phyloP scores from a whole-genome alignment of 2,329 filamentous ascomycete species.

The Alternaria hordeiaustralica region DNA sequence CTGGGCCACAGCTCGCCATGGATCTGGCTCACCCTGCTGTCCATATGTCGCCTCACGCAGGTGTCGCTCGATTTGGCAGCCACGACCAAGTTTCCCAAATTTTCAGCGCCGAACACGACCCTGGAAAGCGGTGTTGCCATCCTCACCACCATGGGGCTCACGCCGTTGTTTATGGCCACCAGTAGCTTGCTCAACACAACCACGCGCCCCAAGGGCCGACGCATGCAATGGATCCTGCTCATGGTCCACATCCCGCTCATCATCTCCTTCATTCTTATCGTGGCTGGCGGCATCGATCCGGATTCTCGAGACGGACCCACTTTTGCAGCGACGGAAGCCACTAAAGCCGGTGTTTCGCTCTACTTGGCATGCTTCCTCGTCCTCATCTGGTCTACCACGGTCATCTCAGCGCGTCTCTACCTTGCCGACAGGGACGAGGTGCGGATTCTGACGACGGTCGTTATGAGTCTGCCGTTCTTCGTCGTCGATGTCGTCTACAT shows the following conservation, averaged over 20 bases:
- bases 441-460: constrained; percentile 45
- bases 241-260: constrained; percentile 41
- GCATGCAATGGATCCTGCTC: constrained; percentile 48
- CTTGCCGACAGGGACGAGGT: constrained; percentile 41
- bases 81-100: constrained; percentile 34
- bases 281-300: constrained; percentile 45
- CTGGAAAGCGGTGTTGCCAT: constrained; percentile 45
- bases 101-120: constrained; percentile 31
- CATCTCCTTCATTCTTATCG: constrained; percentile 44
- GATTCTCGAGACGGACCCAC: constrained; percentile 39
- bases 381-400: constrained; percentile 44
- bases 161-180: constrained; percentile 46
- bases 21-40: constrained; percentile 41
- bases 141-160: constrained; percentile 45
- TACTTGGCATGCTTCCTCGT: constrained; percentile 44
- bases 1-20: constrained; percentile 44
- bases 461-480: constrained; percentile 45
- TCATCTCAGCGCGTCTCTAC: constrained; percentile 44
- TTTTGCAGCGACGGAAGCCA: constrained; percentile 43
- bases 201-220: constrained; percentile 41
- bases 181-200: constrained; percentile 44
- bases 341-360: constrained; percentile 44
- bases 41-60: constrained; percentile 44
- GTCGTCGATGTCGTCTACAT: constrained; percentile 47
- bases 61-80: constrained; percentile 46